These are phyloP conservation scores for Austropuccinia psidii DNA, from an alignment of 1,284 basidiomycete genomes.

Conservation along the genomic window DNA sequence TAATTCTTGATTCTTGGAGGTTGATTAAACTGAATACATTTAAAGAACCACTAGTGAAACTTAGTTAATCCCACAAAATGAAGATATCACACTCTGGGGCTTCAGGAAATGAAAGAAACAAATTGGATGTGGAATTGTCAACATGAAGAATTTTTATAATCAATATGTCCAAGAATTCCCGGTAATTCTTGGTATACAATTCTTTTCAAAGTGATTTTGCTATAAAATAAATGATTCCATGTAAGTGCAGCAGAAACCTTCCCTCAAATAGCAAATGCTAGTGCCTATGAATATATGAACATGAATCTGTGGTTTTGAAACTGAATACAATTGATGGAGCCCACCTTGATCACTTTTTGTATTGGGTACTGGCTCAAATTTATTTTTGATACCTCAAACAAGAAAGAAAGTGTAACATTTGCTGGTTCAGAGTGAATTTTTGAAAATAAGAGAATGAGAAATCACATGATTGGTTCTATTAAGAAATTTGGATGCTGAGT, in stretches of 20 bases:
- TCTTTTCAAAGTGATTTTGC: background rate
- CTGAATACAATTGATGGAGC: background rate
- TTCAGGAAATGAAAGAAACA: background rate
- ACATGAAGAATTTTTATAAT: background rate
- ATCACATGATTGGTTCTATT: no score
- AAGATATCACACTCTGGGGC: background rate
- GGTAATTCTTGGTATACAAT: background rate
- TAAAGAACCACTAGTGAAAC: background rate
- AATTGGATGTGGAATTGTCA: background rate
- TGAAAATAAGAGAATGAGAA: no score
- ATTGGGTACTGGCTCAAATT: background rate
- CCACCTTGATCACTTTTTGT: constrained; percentile 20
- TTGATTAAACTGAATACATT: background rate
- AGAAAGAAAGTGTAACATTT: no score
- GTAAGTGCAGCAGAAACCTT: background rate
- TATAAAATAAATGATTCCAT: background rate
- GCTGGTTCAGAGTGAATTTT: no score
- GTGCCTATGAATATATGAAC: background rate
- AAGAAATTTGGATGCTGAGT: no score
- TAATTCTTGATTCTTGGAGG: no score
- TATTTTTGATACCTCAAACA: background rate
- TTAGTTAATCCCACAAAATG: background rate
- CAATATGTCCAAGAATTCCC: constrained; percentile 4
- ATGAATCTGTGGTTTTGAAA: background rate
- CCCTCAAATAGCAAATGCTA: background rate